These are phyloP conservation scores for Agarophyton chilense DNA, from an alignment of 23 red algal genomes.

Conservation along the genomic window DNA sequence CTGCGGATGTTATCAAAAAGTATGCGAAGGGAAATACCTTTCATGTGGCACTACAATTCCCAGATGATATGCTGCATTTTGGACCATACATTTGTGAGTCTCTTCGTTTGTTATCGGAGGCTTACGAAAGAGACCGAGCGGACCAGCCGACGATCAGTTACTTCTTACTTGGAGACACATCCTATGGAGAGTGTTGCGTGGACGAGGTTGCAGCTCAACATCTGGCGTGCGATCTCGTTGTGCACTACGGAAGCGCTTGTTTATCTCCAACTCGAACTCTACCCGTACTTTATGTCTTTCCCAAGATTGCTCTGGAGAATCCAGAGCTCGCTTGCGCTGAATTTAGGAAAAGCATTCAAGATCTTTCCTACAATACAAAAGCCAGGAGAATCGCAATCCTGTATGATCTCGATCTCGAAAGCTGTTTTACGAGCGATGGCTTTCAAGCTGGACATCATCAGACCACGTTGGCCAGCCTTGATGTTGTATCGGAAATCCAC, in stretches of 20 bases:
- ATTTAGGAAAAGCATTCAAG: conserved; percentile 4
- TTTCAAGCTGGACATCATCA: conserved; percentile 24
- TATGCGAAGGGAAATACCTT: conserved; percentile 1
- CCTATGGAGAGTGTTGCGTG: conserved; percentile 89
- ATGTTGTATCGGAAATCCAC: background rate
- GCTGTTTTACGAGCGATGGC: conserved; percentile 10
- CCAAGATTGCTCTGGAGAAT: conserved; percentile 6
- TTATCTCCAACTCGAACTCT: conserved; percentile 62
- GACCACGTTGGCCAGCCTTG: background rate
- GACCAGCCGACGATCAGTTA: background rate
- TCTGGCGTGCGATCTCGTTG: conserved; percentile 60
- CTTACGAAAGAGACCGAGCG: background rate
- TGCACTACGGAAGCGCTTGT: conserved; percentile 92
- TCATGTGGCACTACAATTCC: conserved; percentile 82
- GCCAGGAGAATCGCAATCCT: conserved; percentile 34
- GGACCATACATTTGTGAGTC: conserved; percentile 52
- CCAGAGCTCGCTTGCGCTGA: background rate
- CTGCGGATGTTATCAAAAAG: background rate
- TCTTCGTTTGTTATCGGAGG: background rate
- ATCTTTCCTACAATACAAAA: background rate
- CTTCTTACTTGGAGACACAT: conserved; percentile 88
- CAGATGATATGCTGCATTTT: conserved; percentile 61
- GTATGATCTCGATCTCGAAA: conserved; percentile 46
- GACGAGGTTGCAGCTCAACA: conserved; percentile 88
- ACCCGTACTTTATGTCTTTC: conserved; percentile 72